Evolutionary conservation across 257 asterid genomes (phyloP), one percentile per base, ranked within the genome.

Genomic region (Knoxia roxburghii): DNA sequence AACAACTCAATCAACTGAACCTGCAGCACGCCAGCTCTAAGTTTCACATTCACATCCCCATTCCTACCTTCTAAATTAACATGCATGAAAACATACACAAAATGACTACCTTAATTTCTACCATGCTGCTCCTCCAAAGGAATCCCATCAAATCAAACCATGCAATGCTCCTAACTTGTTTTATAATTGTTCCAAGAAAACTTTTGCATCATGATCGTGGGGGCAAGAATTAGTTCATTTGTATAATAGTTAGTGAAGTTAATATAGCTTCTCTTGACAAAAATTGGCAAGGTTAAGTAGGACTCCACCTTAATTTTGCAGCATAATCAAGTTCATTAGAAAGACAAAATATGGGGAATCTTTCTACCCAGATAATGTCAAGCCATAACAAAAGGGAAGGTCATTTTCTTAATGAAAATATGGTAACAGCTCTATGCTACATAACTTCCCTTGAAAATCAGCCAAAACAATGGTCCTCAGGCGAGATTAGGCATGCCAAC

Each of bases 401-500:
- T 40, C 13, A 40, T n/a, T n/a, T n/a, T n/a, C n/a, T n/a, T n/a
- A n/a, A 17, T 30, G 37, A 45, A 1, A 43, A 41, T 11, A 41
- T 11, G 39, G 6, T 18, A 3, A 33, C 64, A 33, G 4, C 29
- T 59, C 26, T 52, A 15, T 52, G 13, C 30, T 52, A 4, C 41
- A 37, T 37, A 7, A 52, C 17, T 29, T 54, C n/a, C n/a, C 8
- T 14, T 26, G 0, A 27, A 59, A 68, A 68, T 32, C 72, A 68
- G 39, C 72, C 52, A 73, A 68, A 37, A 37, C 41, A 37, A 55
- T 33, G 68, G 71, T 30, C 71, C 68, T 62, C 60, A 39, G 58
- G 56, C 67, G 27, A 70, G 69, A 55, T 26, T 58, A 59, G 71
- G 27, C 50, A 26, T 23, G 59, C 46, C 54, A 65, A 56, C 70